Conservation (phyloP, 106 monocot species). For the Xerophyta viscosa region DNA sequence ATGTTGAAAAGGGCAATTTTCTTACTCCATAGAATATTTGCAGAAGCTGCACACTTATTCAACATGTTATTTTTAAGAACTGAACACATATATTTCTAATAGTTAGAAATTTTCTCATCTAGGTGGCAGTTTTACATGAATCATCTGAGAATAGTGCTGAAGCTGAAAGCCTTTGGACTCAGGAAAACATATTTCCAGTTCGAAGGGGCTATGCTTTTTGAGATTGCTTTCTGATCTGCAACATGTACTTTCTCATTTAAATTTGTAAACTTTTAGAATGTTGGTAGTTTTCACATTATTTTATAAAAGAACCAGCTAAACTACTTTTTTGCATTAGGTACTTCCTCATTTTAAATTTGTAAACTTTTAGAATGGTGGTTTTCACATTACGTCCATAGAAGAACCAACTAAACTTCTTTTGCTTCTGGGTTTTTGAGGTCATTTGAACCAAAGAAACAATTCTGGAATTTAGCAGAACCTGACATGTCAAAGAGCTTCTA, state of each 20-base stretch:
- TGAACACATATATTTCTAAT: background rate
- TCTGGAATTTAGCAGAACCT: slow-evolving; percentile 57
- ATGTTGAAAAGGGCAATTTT: slow-evolving; percentile 22
- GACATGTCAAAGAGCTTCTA: slow-evolving; percentile 42
- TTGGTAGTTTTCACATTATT: background rate
- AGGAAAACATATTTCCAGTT: slow-evolving; percentile 56
- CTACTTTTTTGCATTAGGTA: no score
- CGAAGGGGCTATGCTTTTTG: slow-evolving; percentile 38
- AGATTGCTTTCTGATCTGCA: slow-evolving; percentile 37
- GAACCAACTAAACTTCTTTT: no score
- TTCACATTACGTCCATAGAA: no score
- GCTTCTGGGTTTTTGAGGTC: slow-evolving; percentile 35
- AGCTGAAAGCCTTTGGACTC: slow-evolving; percentile 52
- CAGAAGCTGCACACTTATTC: slow-evolving; percentile 12
- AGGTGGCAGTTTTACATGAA: slow-evolving; percentile 70
- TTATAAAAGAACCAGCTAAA: background rate
- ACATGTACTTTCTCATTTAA: slow-evolving; percentile 39
- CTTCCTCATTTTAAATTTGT: no score
- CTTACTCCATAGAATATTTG: slow-evolving; percentile 70
- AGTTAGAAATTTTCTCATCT: background rate
- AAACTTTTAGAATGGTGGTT: no score
- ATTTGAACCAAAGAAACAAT: slow-evolving; percentile 57
- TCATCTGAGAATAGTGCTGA: slow-evolving; percentile 50
- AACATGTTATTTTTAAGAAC: background rate
- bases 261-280: background rate